These are phyloP conservation scores for Xylariales sp. DNA, from an alignment of 2,329 filamentous ascomycete genomes.

Conservation along the genomic window DNA sequence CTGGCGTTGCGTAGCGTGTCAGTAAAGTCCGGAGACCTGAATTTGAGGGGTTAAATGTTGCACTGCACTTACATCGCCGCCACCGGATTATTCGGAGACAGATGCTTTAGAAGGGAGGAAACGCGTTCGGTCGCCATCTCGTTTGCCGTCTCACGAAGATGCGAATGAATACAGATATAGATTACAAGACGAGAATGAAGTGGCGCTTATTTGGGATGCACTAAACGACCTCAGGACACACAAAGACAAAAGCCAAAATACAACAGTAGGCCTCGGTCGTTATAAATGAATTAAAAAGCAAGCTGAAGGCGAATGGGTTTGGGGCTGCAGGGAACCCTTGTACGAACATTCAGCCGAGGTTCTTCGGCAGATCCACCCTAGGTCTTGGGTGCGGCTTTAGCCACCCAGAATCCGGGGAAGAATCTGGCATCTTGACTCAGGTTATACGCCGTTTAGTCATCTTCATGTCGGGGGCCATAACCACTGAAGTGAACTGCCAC, in stretches of 20 bases:
- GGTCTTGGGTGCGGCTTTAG: not conserved
- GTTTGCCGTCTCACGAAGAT: not conserved
- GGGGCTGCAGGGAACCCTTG: constrained; percentile 2
- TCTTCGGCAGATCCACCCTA: constrained; percentile 32
- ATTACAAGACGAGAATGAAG: not conserved
- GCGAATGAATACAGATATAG: constrained; percentile 5
- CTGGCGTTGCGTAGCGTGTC: constrained; percentile 57
- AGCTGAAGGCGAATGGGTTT: not conserved
- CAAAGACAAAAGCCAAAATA: not conserved
- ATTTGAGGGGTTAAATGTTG: constrained; percentile 10
- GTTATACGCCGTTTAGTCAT: constrained; percentile 1
- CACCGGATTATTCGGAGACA: constrained; percentile 78
- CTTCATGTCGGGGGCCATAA: not conserved
- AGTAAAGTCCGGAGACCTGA: not conserved
- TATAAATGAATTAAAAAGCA: not conserved
- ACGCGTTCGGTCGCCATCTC: constrained; percentile 86
- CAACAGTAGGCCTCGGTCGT: not conserved
- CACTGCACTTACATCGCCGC: constrained; percentile 75
- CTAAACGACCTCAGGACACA: not conserved
- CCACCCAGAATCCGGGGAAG: constrained; percentile 23
- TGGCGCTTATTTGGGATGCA: not conserved
- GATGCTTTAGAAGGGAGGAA: constrained; percentile 86
- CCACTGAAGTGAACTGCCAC: not conserved
- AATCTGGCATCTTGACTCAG: constrained; percentile 1
- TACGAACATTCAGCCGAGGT: constrained; percentile 28